Evolutionary conservation across 208 protist species (phyloP).

Genomic region (Novymonas esmeraldas): DNA sequence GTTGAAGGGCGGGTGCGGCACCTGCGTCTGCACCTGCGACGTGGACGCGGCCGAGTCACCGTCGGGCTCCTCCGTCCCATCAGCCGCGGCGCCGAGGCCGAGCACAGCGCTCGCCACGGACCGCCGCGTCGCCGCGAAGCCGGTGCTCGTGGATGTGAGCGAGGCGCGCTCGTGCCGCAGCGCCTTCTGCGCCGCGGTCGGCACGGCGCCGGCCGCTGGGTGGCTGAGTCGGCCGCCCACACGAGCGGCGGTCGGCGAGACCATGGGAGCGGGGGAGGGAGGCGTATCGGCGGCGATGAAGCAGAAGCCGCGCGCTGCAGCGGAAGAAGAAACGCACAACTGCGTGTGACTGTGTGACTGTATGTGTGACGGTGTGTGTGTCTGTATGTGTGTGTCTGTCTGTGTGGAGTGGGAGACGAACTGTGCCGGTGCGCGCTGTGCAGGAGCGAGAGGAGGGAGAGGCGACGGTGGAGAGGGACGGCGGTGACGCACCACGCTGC

Average conservation of each 20-base stretch:
- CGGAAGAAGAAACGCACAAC: too few relatives aligned
- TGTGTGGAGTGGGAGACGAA: too few relatives aligned
- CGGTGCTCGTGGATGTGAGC: neutral
- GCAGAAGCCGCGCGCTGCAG: too few relatives aligned
- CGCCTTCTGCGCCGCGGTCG: slow-evolving; percentile 22
- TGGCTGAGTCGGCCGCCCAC: neutral
- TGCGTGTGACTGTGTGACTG: too few relatives aligned
- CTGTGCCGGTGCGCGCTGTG: too few relatives aligned
- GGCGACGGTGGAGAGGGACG: too few relatives aligned
- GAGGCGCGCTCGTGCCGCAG: slow-evolving; percentile 18
- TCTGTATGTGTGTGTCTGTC: too few relatives aligned
- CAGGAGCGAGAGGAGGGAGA: too few relatives aligned
- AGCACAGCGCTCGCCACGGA: neutral
- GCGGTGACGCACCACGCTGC: too few relatives aligned
- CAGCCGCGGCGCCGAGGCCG: neutral
- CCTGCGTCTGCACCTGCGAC: neutral
- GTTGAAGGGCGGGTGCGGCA: neutral
- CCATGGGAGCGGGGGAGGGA: neutral
- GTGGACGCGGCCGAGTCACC: neutral
- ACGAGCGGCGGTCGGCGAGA: neutral
- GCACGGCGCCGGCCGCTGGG: slow-evolving; percentile 11
- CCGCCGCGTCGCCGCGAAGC: neutral
- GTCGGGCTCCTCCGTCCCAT: slow-evolving; percentile 4
- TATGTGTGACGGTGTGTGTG: too few relatives aligned
- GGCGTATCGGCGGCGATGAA: too few relatives aligned